Evolutionary conservation across 192 early-diverging fungal species (phyloP).

Genomic region (Spizellomyces sp.): DNA sequence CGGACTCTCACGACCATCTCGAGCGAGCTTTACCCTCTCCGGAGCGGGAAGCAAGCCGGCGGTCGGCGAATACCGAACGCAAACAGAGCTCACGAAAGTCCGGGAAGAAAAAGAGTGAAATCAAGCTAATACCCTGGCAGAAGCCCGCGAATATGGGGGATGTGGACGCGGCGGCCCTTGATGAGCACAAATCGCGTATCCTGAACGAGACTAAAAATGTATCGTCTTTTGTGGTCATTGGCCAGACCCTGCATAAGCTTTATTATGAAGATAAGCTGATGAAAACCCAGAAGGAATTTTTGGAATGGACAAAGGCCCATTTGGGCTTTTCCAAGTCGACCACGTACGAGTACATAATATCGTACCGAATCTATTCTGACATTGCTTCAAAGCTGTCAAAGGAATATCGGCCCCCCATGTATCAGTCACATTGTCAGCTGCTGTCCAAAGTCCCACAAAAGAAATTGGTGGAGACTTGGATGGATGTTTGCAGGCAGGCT

Average conservation of each 20-base stretch:
- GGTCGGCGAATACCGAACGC: neutral
- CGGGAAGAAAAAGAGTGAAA: constrained; percentile 15
- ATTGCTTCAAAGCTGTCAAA: constrained; percentile 47
- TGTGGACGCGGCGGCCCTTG: constrained; percentile 10
- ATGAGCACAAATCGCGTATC: constrained; percentile 40
- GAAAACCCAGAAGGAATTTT: constrained; percentile 58
- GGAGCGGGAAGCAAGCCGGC: neutral
- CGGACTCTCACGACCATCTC: neutral
- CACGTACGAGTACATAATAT: constrained; percentile 63
- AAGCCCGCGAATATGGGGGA: constrained; percentile 9
- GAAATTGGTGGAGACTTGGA: constrained; percentile 53
- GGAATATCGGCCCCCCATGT: constrained; percentile 50
- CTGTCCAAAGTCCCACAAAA: constrained; percentile 54
- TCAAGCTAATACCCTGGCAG: constrained; percentile 13
- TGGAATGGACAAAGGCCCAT: constrained; percentile 58
- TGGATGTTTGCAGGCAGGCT: constrained; percentile 48
- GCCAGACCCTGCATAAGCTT: constrained; percentile 55
- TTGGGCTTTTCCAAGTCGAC: constrained; percentile 59
- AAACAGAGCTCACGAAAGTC: constrained; percentile 1
- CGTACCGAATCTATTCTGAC: constrained; percentile 54
- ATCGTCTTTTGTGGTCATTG: constrained; percentile 58
- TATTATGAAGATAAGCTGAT: constrained; percentile 58
- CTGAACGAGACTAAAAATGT: constrained; percentile 50
- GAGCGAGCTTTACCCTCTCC: constrained; percentile 4
- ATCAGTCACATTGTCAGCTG: constrained; percentile 59